Evolutionary conservation across 176 grass and related monocot genomes (phyloP).

Genomic region (Musa itinerans): DNA sequence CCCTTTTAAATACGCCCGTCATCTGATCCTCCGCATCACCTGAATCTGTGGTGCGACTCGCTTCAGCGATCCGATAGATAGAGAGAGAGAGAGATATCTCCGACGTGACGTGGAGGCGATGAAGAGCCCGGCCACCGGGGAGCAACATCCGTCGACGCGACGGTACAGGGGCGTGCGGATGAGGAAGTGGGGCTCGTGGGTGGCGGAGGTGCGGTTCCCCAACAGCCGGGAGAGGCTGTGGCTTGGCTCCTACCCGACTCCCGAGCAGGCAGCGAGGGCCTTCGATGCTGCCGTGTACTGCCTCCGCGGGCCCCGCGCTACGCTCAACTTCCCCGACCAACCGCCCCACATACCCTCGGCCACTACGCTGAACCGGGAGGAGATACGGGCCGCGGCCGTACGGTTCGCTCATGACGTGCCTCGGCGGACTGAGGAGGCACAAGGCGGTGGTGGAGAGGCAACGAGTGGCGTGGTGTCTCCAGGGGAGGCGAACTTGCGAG

Average conservation of each 20-base stretch:
- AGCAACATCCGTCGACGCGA: not conserved
- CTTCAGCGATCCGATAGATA: too few species aligned
- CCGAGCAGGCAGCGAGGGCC: slow-evolving; percentile 3
- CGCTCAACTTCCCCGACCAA: slow-evolving; percentile 8
- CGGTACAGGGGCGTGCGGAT: not conserved
- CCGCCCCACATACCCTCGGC: not conserved
- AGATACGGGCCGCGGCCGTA: not conserved
- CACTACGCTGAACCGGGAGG: not conserved
- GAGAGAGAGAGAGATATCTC: too few species aligned
- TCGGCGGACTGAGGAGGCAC: not conserved
- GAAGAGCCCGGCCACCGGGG: too few species aligned
- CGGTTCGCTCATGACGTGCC: not conserved
- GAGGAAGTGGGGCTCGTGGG: slow-evolving; percentile 13
- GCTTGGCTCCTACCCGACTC: slow-evolving; percentile 1
- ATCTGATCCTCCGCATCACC: too few species aligned
- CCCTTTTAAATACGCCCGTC: too few species aligned
- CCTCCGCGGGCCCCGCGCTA: slow-evolving; percentile 6
- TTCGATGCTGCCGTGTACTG: slow-evolving; percentile 11
- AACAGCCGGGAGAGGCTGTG: slow-evolving; percentile 12
- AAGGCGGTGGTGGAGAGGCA: too few species aligned
- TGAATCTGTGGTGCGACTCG: too few species aligned
- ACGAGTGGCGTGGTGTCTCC: too few species aligned
- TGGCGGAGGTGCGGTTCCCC: slow-evolving; percentile 12
- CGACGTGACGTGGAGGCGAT: too few species aligned
- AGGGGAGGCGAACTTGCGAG: not conserved